Evolutionary conservation across 2,329 filamentous ascomycete genomes (phyloP), one percentile per base, ranked within the genome.

Genomic region (Rosellinia necatrix): DNA sequence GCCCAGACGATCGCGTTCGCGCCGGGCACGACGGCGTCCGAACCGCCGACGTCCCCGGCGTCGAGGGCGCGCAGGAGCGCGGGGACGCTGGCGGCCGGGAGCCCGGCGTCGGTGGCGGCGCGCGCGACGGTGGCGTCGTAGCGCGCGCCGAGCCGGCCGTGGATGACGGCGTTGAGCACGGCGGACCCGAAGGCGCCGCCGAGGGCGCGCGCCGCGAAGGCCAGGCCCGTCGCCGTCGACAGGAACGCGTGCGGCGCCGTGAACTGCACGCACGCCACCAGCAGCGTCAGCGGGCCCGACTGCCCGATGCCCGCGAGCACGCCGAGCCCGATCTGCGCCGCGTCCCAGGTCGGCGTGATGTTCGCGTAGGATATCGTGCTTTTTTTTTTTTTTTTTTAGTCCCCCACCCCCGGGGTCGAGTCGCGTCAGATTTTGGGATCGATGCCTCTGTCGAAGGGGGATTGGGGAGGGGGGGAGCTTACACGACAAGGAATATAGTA

Each of bases 161-260:
- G 79, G 61, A 81, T 77, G 54, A 82, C 80, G 13, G 78, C 77
- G 60, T 81, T 72, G 1, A 82, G 69, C 3, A 81, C 78, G 1
- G 79, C 79, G 1, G 77, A 80, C 0, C 79, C 80, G 49, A 81
- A 81, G 0, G 79, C 79, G 15, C 79, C 79, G 19, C 80, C 80
- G 13, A 82, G 76, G 25, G 80, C 80, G 24, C 80, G 73, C 3
- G 78, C 78, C 0, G 78, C 81, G 64, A 81, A 82, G 3, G 77
- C 78, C 0, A 82, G 73, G 0, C 80, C 80, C 0, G 80, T 82
- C 0, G 80, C 79, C 0, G 79, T 82, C 0, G 78, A 80, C 12
- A 82, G 74, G 62, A 75, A 81, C 3, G 76, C 75, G 57, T 82
- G 80, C 2, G 80, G 79, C 0, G 79, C 76, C 1, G 79, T 81